Evolutionary conservation across 768 basidiomycete species (phyloP).

Genomic region (Termitomyces sp.): DNA sequence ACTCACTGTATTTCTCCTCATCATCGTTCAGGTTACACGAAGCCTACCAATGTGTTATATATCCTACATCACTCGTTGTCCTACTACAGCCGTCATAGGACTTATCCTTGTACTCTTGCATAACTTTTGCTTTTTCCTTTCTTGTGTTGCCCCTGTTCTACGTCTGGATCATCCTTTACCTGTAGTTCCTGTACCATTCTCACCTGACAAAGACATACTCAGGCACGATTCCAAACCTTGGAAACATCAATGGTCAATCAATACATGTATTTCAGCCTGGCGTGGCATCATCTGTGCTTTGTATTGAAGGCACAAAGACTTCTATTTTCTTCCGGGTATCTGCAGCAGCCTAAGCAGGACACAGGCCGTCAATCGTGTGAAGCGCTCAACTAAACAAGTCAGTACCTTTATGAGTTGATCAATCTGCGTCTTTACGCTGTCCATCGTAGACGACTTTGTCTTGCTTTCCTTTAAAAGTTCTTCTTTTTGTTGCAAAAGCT

Average conservation of each 20-base stretch:
- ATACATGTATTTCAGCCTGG: slow-evolving; percentile 5
- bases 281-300: slow-evolving; percentile 16
- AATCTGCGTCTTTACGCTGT: slow-evolving; percentile 74
- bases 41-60: slow-evolving; percentile 13
- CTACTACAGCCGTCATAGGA: slow-evolving; percentile 1
- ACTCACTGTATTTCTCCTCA: slow-evolving; percentile 9
- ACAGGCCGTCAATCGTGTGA: slow-evolving; percentile 9
- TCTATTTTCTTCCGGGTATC: slow-evolving; percentile 76
- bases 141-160: slow-evolving; percentile 1
- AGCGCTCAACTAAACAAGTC: slow-evolving; percentile 2
- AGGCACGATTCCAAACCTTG: not conserved
- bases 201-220: slow-evolving; percentile 9
- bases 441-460: slow-evolving; percentile 64
- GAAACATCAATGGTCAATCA: not conserved
- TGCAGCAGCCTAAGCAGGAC: slow-evolving; percentile 47
- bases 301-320: slow-evolving; percentile 51
- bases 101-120: slow-evolving; percentile 12
- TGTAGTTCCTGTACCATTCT: slow-evolving; percentile 18
- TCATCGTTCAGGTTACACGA: slow-evolving; percentile 5
- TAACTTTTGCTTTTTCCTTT: slow-evolving; percentile 3
- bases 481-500: slow-evolving; percentile 66
- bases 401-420: slow-evolving; percentile 70
- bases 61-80: slow-evolving; percentile 9
- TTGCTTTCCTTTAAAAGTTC: slow-evolving; percentile 79
- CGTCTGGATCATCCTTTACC: slow-evolving; percentile 12